Conservation (phyloP, 2,329 filamentous ascomycete genomes). For the Ploettnerulaceae sp. region DNA sequence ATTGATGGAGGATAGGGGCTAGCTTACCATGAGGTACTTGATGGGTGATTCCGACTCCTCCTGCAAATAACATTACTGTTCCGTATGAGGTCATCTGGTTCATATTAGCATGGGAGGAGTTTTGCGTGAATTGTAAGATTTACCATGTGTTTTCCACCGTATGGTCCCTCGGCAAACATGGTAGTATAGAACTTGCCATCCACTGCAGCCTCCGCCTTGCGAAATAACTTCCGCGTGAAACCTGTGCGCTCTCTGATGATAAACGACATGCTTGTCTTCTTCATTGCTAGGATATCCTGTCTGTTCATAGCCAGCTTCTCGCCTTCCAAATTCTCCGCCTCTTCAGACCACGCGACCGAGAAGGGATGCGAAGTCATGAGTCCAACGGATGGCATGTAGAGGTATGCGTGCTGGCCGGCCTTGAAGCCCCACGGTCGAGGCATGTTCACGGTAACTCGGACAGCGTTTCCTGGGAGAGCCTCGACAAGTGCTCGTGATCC, state of each 20-base stretch:
- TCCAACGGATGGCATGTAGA: constrained; percentile 70
- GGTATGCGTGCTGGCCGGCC: constrained; percentile 73
- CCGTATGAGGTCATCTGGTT: constrained; percentile 66
- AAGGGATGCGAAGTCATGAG: constrained; percentile 75
- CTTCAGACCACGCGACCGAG: constrained; percentile 73
- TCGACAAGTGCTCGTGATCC: constrained; percentile 67
- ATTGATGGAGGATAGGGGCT: too few relatives aligned
- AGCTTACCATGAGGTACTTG: constrained; percentile 71
- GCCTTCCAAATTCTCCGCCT: constrained; percentile 46
- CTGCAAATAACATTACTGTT: constrained; percentile 73
- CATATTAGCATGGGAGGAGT: constrained; percentile 32
- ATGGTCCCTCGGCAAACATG: constrained; percentile 71
- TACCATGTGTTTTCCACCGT: constrained; percentile 60
- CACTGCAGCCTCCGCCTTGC: constrained; percentile 57
- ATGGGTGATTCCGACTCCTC: constrained; percentile 77
- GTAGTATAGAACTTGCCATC: constrained; percentile 58
- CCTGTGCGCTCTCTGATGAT: constrained; percentile 70
- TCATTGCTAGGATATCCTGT: constrained; percentile 53
- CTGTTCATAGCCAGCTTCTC: constrained; percentile 57
- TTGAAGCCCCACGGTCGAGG: constrained; percentile 72
- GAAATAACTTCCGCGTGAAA: constrained; percentile 65
- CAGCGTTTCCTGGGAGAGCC: constrained; percentile 70
- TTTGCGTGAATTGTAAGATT: not conserved
- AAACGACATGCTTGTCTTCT: constrained; percentile 64
- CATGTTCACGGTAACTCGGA: constrained; percentile 68